These are phyloP conservation scores for Suillus subluteus DNA, from an alignment of 768 basidiomycete species.

Conservation along the genomic window DNA sequence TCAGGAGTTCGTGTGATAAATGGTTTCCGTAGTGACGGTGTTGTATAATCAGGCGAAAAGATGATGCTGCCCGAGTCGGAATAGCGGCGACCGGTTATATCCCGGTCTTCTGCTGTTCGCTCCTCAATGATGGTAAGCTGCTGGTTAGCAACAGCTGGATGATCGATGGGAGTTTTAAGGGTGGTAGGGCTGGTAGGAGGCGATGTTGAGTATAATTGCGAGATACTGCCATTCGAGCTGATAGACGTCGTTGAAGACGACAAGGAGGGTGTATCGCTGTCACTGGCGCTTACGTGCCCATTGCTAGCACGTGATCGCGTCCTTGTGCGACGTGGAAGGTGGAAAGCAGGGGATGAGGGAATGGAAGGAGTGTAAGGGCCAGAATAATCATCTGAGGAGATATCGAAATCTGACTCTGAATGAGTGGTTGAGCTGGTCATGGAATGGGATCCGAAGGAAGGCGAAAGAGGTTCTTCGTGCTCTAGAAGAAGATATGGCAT, in stretches of 20 bases:
- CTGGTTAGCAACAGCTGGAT: conserved; percentile 20
- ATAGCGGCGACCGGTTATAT: conserved; percentile 6
- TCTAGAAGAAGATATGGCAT: conserved; percentile 34
- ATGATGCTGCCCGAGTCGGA: conserved; percentile 29
- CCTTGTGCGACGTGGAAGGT: conserved; percentile 38
- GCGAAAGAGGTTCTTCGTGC: conserved; percentile 35
- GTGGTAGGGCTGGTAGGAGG: conserved; percentile 39
- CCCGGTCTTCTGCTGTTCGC: conserved; percentile 25
- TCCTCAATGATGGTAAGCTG: conserved; percentile 46
- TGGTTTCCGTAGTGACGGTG: background rate
- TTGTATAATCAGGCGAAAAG: conserved; percentile 22
- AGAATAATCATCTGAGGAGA: conserved; percentile 31
- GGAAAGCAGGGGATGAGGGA: conserved; percentile 29
- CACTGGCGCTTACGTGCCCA: conserved; percentile 33
- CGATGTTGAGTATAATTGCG: conserved; percentile 29
- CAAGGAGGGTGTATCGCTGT: conserved; percentile 54
- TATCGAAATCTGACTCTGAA: conserved; percentile 41
- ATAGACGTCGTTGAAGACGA: conserved; percentile 43
- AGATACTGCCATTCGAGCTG: conserved; percentile 38
- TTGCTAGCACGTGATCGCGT: conserved; percentile 31
- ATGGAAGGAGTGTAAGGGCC: conserved; percentile 24
- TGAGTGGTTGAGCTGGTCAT: conserved; percentile 22
- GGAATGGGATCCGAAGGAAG: conserved; percentile 23
- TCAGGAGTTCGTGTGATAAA: background rate
- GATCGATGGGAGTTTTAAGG: conserved; percentile 37